These are phyloP conservation scores for Eragrostis nindensis DNA, from an alignment of 176 grass and related monocot genomes.

Conservation along the genomic window DNA sequence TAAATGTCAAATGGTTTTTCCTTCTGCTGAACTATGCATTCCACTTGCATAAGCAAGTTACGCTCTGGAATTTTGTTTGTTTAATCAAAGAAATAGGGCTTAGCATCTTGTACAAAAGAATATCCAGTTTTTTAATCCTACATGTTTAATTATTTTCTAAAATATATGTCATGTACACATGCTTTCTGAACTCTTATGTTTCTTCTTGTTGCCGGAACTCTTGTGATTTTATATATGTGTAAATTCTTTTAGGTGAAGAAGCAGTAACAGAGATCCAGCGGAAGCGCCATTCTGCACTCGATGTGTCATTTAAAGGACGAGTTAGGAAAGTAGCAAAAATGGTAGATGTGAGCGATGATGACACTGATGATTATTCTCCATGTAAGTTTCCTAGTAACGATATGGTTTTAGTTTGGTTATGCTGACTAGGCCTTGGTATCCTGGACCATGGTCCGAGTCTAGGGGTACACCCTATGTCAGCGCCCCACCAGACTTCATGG, in stretches of 20 bases:
- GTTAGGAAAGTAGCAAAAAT: constrained; percentile 84
- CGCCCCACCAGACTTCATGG: no score
- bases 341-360: constrained; percentile 76
- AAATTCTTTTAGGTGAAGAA: constrained; percentile 71
- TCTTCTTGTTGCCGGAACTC: constrained; percentile 32
- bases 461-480: no score
- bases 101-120: constrained; percentile 12
- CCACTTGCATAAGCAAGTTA: constrained; percentile 8
- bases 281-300: constrained; percentile 80
- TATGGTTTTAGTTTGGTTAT: constrained; percentile 24
- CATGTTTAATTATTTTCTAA: neutral
- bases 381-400: constrained; percentile 58
- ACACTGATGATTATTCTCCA: constrained; percentile 87
- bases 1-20: constrained; percentile 17
- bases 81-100: constrained; percentile 7
- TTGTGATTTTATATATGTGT: constrained; percentile 35
- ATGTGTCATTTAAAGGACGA: constrained; percentile 89
- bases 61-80: constrained; percentile 19
- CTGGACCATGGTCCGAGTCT: no score
- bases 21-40: constrained; percentile 33
- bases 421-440: no score
- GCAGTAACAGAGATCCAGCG: constrained; percentile 67
- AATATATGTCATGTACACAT: constrained; percentile 1
- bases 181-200: constrained; percentile 27
- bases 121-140: constrained; percentile 24